Percentiles rank a stretch among this genome's conserved stretches.
Conservation (phyloP, 805 yeast species). For the Candida peoriensis region DNA sequence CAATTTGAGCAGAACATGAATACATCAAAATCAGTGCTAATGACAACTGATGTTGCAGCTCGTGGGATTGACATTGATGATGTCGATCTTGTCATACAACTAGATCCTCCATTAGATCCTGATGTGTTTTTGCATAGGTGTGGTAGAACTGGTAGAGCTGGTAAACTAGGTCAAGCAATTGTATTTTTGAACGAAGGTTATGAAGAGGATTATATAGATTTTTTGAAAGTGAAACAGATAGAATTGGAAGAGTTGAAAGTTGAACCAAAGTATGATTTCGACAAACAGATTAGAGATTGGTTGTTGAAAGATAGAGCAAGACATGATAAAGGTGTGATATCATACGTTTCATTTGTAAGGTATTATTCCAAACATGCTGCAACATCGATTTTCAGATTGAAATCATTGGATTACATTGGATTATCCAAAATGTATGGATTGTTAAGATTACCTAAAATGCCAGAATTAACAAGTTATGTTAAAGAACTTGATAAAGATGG, state of each 20-base stretch:
- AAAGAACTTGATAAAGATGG: conserved; percentile 59
- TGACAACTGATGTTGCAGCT: conserved; percentile 98
- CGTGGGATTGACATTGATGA: conserved; percentile 95
- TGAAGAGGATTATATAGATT: conserved; percentile 78
- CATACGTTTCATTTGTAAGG: conserved; percentile 79
- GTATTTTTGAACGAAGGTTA: conserved; percentile 67
- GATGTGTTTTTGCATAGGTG: conserved; percentile 89
- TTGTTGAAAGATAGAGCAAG: conserved; percentile 68
- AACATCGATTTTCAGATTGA: conserved; percentile 76
- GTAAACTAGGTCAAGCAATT: conserved; percentile 73
- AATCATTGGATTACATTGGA: conserved; percentile 64
- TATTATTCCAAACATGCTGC: conserved; percentile 88
- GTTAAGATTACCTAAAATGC: conserved; percentile 88
- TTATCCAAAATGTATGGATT: conserved; percentile 76
- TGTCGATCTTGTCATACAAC: conserved; percentile 88
- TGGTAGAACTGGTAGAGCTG: conserved; percentile 95
- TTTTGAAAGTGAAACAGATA: conserved; percentile 70
- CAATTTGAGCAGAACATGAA: conserved; percentile 38
- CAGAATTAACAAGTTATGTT: conserved; percentile 62
- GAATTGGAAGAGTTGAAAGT: conserved; percentile 37
- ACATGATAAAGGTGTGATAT: conserved; percentile 73
- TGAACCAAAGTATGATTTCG: conserved; percentile 2
- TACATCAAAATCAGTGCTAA: conserved; percentile 49
- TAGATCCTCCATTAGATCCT: conserved; percentile 93
- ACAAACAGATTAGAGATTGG: conserved; percentile 40